phyloP scores from a whole-genome alignment of 768 basidiomycete genomes.

The Amanita rimosa region DNA sequence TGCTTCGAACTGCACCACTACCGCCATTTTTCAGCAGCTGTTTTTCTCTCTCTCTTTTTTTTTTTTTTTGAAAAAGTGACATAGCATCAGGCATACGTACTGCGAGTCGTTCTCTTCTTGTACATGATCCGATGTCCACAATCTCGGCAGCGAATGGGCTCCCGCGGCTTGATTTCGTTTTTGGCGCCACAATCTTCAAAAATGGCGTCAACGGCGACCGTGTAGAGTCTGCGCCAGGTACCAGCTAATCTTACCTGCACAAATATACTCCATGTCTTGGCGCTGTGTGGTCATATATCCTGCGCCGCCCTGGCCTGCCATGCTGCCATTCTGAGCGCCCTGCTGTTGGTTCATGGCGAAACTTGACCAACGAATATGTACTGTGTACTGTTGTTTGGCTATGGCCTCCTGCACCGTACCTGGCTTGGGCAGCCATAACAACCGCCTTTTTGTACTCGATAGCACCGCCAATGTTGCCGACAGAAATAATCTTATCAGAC shows the following conservation, averaged over 20 bases:
- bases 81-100: constrained; percentile 34
- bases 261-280: constrained; percentile 76
- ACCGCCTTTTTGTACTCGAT: neutral
- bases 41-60: no score
- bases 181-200: constrained; percentile 78
- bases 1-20: constrained; percentile 82
- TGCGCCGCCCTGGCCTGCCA: constrained; percentile 12
- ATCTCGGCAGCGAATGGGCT: constrained; percentile 92
- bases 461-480: neutral
- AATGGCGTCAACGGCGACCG: constrained; percentile 8
- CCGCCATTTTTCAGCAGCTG: neutral
- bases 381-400: constrained; percentile 12
- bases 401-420: no score
- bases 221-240: neutral
- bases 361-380: constrained; percentile 4
- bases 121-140: constrained; percentile 99
- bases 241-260: constrained; percentile 48
- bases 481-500: neutral
- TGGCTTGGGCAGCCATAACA: neutral
- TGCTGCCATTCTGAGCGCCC: constrained; percentile 11
- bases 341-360: constrained; percentile 31
- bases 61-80: no score
- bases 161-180: constrained; percentile 83
- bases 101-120: constrained; percentile 90
- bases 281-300: constrained; percentile 24